These are phyloP conservation scores for Rickenella mellea DNA, from an alignment of 768 basidiomycete genomes.

Conservation along the genomic window DNA sequence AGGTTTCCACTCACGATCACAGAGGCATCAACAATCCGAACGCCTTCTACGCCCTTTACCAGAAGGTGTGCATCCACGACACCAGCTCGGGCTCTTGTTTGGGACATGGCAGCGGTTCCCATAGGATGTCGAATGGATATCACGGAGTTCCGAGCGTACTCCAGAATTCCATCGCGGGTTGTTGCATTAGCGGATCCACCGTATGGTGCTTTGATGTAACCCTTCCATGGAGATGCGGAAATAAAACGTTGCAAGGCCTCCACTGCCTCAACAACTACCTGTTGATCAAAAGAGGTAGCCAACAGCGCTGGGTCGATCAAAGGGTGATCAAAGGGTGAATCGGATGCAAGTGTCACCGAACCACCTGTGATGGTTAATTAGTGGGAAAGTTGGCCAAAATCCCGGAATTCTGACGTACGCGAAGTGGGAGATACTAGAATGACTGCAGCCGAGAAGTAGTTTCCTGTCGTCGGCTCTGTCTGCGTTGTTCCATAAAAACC, in stretches of 20 bases:
- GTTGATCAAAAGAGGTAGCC: constrained; percentile 15
- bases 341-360: constrained; percentile 11
- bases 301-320: constrained; percentile 17
- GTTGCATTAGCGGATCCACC: constrained; percentile 4
- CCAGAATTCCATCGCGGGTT: constrained; percentile 8
- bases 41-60: constrained; percentile 24
- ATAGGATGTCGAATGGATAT: constrained; percentile 6
- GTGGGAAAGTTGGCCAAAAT: too few species aligned
- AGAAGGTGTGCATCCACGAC: constrained; percentile 19
- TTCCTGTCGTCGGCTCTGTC: too few species aligned
- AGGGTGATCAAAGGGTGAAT: constrained; percentile 14
- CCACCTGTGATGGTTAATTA: constrained; percentile 12
- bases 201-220: constrained; percentile 5
- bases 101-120: constrained; percentile 12
- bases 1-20: constrained; percentile 25
- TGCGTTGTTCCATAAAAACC: background rate
- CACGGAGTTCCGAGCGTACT: constrained; percentile 4
- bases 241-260: too few species aligned
- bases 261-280: constrained; percentile 14
- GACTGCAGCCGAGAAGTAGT: constrained; percentile 18
- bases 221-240: constrained; percentile 8
- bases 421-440: constrained; percentile 24
- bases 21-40: constrained; percentile 34
- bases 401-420: constrained; percentile 24
- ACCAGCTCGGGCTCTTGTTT: background rate